These are phyloP conservation scores for Pleurostoma richardsiae DNA, from an alignment of 2,329 filamentous ascomycete species.

Conservation along the genomic window DNA sequence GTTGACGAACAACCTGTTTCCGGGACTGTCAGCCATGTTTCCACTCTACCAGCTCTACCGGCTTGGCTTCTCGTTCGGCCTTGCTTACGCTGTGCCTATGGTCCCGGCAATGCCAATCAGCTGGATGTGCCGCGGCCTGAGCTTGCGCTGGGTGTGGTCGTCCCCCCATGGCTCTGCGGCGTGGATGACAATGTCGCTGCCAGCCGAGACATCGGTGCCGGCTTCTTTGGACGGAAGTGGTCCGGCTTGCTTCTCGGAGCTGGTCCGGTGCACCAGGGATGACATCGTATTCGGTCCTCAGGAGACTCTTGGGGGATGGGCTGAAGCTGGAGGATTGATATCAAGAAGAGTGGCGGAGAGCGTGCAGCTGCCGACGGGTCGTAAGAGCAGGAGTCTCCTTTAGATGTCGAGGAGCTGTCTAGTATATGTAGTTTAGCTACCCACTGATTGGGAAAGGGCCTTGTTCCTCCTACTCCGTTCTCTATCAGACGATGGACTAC, in stretches of 20 bases:
- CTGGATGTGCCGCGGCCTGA: slow-evolving; percentile 52
- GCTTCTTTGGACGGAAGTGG: background rate
- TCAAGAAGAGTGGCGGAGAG: too few relatives aligned
- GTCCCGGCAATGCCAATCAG: slow-evolving; percentile 55
- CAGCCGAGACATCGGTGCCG: background rate
- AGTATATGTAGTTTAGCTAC: too few relatives aligned
- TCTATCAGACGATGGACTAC: too few relatives aligned
- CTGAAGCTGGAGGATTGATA: too few relatives aligned
- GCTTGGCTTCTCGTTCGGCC: slow-evolving; percentile 5
- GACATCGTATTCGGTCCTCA: background rate
- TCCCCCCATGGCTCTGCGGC: background rate
- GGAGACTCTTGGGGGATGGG: too few relatives aligned
- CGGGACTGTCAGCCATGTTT: too few relatives aligned
- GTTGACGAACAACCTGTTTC: slow-evolving; percentile 44
- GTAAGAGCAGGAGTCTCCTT: too few relatives aligned
- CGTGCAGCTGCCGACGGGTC: too few relatives aligned
- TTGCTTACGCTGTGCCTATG: slow-evolving; percentile 41
- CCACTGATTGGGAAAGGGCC: too few relatives aligned
- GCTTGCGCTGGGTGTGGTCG: slow-evolving; percentile 32
- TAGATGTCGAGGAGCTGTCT: too few relatives aligned
- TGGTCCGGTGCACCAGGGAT: background rate
- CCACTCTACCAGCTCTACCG: too few relatives aligned
- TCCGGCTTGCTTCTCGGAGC: background rate
- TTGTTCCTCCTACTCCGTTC: too few relatives aligned
- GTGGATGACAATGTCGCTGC: background rate